Percentiles rank a stretch among this genome's conserved stretches.
Evolutionary conservation across 2,329 filamentous ascomycete species (phyloP).

Genomic region (Mariannaea sp.): DNA sequence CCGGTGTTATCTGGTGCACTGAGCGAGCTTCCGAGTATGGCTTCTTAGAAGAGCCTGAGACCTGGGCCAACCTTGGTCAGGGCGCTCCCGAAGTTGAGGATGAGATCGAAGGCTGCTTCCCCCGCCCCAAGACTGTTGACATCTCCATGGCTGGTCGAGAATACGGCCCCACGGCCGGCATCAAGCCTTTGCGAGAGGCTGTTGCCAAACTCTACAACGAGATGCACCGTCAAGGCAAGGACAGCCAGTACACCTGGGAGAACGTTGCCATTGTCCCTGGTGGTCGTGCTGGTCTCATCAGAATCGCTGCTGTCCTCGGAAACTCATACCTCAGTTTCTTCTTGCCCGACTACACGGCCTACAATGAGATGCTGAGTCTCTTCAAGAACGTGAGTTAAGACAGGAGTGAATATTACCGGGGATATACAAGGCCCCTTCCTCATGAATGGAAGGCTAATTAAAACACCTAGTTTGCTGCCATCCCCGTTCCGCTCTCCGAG

Average conservation of each 20-base stretch:
- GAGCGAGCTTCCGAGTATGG: slow-evolving; percentile 89
- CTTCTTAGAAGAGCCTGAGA: slow-evolving; percentile 77
- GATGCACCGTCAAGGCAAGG: slow-evolving; percentile 85
- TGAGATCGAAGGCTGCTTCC: slow-evolving; percentile 87
- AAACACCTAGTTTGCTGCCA: slow-evolving; percentile 71
- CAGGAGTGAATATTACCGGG: not conserved
- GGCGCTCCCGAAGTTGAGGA: slow-evolving; percentile 94
- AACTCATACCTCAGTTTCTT: slow-evolving; percentile 94
- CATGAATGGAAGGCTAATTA: slow-evolving; percentile 15
- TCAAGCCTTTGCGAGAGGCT: slow-evolving; percentile 85
- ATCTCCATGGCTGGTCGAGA: slow-evolving; percentile 80
- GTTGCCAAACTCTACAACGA: slow-evolving; percentile 93
- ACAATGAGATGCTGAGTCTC: slow-evolving; percentile 94
- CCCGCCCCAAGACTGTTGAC: slow-evolving; percentile 77
- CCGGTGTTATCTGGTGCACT: slow-evolving; percentile 92
- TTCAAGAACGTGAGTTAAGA: slow-evolving; percentile 76
- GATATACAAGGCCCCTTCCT: not conserved
- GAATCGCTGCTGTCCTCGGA: slow-evolving; percentile 91
- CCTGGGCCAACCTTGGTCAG: slow-evolving; percentile 93
- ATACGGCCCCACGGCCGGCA: slow-evolving; percentile 92
- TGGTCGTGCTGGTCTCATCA: slow-evolving; percentile 88
- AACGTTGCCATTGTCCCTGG: slow-evolving; percentile 97
- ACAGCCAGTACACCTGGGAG: slow-evolving; percentile 93
- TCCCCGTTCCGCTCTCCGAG: slow-evolving; percentile 82
- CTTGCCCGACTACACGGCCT: slow-evolving; percentile 93